Conservation (phyloP, 2,329 filamentous ascomycete genomes). For the Macroventuria anomochaeta region DNA sequence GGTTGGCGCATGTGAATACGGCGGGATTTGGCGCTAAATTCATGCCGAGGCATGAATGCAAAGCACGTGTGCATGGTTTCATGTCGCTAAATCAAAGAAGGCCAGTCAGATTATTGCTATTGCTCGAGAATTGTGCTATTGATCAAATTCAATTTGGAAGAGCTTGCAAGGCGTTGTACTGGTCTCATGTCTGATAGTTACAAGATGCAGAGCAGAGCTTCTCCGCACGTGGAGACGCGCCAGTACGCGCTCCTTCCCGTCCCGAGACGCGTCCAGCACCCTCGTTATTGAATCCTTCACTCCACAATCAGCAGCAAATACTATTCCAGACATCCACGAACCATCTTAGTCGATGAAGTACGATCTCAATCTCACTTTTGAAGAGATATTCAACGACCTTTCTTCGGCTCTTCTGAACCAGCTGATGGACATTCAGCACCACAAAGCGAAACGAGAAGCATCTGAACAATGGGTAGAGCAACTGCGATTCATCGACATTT, state of each 20-base stretch:
- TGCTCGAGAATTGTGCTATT: background rate
- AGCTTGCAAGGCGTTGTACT: background rate
- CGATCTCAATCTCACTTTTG: slow-evolving; percentile 24
- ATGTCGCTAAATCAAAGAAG: background rate
- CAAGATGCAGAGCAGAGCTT: background rate
- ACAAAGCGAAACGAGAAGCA: slow-evolving; percentile 11
- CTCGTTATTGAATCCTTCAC: slow-evolving; percentile 1
- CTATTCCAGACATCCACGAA: too few relatives aligned
- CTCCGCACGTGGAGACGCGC: background rate
- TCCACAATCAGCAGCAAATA: background rate
- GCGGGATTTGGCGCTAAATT: slow-evolving; percentile 18
- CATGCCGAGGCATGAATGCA: slow-evolving; percentile 26
- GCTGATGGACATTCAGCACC: slow-evolving; percentile 21
- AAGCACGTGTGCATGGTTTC: slow-evolving; percentile 22
- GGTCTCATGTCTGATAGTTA: too few relatives aligned
- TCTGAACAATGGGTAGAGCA: slow-evolving; percentile 19
- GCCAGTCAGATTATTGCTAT: background rate
- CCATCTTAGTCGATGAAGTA: slow-evolving; percentile 18
- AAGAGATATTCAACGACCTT: slow-evolving; percentile 25
- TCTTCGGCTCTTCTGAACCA: slow-evolving; percentile 17
- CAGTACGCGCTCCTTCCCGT: background rate
- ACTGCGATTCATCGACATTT: slow-evolving; percentile 27
- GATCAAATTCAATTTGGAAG: background rate
- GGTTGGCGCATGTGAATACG: slow-evolving; percentile 33
- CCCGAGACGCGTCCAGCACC: background rate